Base-by-base conservation (phyloP, 768 basidiomycete species). In the Antrodiella citrinella region DNA sequence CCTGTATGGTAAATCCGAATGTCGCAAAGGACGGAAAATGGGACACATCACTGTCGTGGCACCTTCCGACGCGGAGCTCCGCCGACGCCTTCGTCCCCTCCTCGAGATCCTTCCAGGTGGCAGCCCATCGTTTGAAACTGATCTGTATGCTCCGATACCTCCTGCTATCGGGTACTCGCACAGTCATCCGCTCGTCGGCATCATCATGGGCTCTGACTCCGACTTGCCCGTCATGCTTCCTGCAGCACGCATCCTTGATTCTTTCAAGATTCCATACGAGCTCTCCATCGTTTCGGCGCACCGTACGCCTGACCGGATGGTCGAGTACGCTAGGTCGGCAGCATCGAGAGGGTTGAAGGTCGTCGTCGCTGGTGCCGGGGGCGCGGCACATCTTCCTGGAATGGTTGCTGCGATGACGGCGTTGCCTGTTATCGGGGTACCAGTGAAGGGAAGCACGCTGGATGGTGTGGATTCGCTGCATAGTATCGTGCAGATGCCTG, bases 191-290 rank as follows among this genome's bases (percentile, higher is more conserved):
- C 74, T 97, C 10, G 89, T 97, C 0, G 86, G 89, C 0, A 77
- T 99, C 52, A 93, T 99, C 64, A 99, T 98, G 96, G 96, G 96
- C 15, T 95, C 92, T 9, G 95, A 98, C 67, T 97, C 95, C 12
- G 96, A 99, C 65, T 71, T 99, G n/a, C 89, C 91, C 0, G 81
- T 84, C 18, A 93, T 99, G 86, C 75, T 89, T 13, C 86, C 92
- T 4, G 91, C 89, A 13, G 87, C 95, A 0, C 80, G 75, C 41
- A 82, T 96, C 50, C 78, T 98, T 18, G 84, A 89, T 58, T 69
- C 69, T n/a, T 96, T 97, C 67, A 59, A 63, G 7, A 70, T 98
- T 19, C 91, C 95, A 0, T 96, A 89, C 69, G 95, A 99, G 64
- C 72, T 99, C 9, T 91, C 91, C 10, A 91, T 99, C 60, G 94